phyloP scores from a whole-genome alignment of 306 rosid species.

The Comarum palustre region DNA sequence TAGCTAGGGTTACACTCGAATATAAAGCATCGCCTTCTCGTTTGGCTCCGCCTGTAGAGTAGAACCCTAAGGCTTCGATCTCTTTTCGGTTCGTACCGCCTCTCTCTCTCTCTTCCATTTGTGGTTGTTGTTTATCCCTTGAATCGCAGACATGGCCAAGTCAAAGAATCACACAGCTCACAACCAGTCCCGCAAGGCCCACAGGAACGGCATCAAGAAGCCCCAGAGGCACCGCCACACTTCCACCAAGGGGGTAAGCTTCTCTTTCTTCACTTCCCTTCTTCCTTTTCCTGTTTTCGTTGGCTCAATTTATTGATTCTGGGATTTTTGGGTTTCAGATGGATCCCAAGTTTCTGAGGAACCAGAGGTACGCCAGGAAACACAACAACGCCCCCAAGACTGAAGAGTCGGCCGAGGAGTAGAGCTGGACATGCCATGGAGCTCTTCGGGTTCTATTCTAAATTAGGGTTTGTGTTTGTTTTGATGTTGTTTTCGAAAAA shows the following conservation, averaged over 20 bases:
- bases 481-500: background rate
- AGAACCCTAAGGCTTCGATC: slow-evolving; percentile 29
- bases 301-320: too few relatives aligned
- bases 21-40: slow-evolving; percentile 5
- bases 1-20: slow-evolving; percentile 38
- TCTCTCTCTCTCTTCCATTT: background rate
- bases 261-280: background rate
- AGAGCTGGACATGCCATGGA: slow-evolving; percentile 18
- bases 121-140: background rate
- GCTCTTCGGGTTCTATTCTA: slow-evolving; percentile 21
- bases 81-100: slow-evolving; percentile 18
- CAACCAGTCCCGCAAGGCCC: slow-evolving; percentile 99
- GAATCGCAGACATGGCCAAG: slow-evolving; percentile 83
- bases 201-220: slow-evolving; percentile 92
- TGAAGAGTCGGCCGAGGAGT: slow-evolving; percentile 58
- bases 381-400: slow-evolving; percentile 62
- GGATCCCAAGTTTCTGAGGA: slow-evolving; percentile 98
- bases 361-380: slow-evolving; percentile 99
- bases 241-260: slow-evolving; percentile 86
- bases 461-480: slow-evolving; percentile 4
- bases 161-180: slow-evolving; percentile 99
- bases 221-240: slow-evolving; percentile 94
- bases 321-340: slow-evolving; percentile 40
- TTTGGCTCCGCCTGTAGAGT: background rate
- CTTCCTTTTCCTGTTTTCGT: background rate